Conservation (phyloP, 768 basidiomycete genomes). For the Russula abietina region DNA sequence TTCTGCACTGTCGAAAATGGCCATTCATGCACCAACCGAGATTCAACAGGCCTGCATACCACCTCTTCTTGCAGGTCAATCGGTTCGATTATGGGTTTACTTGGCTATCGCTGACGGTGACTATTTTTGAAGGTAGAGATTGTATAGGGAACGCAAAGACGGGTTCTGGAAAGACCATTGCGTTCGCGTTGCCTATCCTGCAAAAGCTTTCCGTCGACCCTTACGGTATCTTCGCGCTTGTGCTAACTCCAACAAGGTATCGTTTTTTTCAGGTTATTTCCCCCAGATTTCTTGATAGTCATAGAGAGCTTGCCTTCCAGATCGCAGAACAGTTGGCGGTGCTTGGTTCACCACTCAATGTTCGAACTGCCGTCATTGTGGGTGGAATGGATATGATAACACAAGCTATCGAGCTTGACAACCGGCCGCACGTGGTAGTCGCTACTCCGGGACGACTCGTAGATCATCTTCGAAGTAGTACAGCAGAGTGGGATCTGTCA, state of each 20-base stretch:
- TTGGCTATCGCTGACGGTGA: constrained; percentile 21
- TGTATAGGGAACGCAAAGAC: constrained; percentile 98
- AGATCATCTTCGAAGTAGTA: constrained; percentile 76
- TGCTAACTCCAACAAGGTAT: constrained; percentile 92
- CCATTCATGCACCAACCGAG: constrained; percentile 77
- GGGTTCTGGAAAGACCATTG: constrained; percentile 95
- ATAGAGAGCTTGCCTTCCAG: constrained; percentile 93
- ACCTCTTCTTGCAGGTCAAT: constrained; percentile 68
- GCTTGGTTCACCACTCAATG: constrained; percentile 72
- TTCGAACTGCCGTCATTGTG: constrained; percentile 83
- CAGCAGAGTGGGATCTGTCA: constrained; percentile 75
- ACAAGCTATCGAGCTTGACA: constrained; percentile 80
- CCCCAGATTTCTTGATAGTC: neutral
- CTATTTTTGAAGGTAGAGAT: constrained; percentile 62
- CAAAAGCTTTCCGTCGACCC: constrained; percentile 85
- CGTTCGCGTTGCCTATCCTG: constrained; percentile 92
- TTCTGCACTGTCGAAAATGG: constrained; percentile 68
- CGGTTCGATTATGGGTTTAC: neutral
- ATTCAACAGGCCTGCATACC: constrained; percentile 91
- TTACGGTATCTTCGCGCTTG: constrained; percentile 88
- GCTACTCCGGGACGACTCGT: constrained; percentile 95
- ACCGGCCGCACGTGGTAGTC: constrained; percentile 87
- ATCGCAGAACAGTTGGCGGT: constrained; percentile 95
- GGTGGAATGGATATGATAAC: constrained; percentile 99
- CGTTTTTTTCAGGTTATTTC: neutral